Evolutionary conservation across 2,329 filamentous ascomycete species (phyloP).

Genomic region (Fusarium buharicum): DNA sequence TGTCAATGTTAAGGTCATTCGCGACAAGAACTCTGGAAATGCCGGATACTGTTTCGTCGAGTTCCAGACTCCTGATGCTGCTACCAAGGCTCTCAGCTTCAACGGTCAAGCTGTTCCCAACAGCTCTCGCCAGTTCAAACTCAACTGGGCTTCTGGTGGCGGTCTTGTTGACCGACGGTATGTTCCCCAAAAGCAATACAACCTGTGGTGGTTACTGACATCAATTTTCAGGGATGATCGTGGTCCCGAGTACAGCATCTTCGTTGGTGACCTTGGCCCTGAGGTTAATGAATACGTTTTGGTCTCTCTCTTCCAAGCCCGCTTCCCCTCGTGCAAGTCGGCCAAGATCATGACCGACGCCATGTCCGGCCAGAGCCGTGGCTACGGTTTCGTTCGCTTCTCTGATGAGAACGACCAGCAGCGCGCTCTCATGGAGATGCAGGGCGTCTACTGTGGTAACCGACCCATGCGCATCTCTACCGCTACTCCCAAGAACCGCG

Average conservation of each 20-base stretch:
- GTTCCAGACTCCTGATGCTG: constrained; percentile 83
- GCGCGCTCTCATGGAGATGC: constrained; percentile 95
- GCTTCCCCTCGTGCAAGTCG: constrained; percentile 97
- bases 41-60: constrained; percentile 99
- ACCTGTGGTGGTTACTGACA: not conserved
- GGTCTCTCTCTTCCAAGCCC: constrained; percentile 95
- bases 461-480: constrained; percentile 98
- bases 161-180: constrained; percentile 93
- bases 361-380: constrained; percentile 95
- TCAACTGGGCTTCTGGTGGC: constrained; percentile 98
- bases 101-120: constrained; percentile 93
- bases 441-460: constrained; percentile 98
- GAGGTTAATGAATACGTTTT: constrained; percentile 99
- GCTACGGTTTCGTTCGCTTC: constrained; percentile 98
- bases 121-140: constrained; percentile 94
- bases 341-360: constrained; percentile 99
- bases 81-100: constrained; percentile 87
- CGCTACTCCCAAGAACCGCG: constrained; percentile 91
- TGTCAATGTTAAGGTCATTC: constrained; percentile 99
- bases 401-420: constrained; percentile 96
- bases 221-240: constrained; percentile 80
- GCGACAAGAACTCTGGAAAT: constrained; percentile 98
- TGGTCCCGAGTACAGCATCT: constrained; percentile 95
- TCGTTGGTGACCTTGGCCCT: constrained; percentile 95
- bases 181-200: constrained; percentile 43